Base-by-base conservation (phyloP, 2,329 filamentous ascomycete genomes). In the Colletotrichum filicis region DNA sequence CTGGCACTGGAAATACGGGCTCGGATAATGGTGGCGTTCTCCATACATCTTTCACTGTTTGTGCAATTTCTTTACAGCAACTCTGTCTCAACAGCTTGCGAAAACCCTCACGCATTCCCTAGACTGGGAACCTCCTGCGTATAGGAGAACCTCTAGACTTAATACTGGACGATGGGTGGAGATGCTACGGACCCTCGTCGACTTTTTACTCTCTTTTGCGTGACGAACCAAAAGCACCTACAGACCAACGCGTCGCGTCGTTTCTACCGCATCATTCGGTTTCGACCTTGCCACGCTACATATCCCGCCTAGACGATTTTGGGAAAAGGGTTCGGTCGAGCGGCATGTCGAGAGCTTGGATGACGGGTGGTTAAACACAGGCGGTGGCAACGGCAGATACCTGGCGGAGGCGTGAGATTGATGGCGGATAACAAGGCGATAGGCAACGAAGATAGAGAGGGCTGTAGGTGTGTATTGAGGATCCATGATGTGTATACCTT, bases 141-240 rank as follows among this genome's bases (percentile, higher is more conserved):
- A 84, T 79, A 80, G 82, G 82, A 80, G 61, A 82, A 79, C 75
- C 78, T 77, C 79, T 85, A 85, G 83, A 85, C 82, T 84, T 85
- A 85, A 85, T 85, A 84, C 78, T 79, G 61, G 75, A 75, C 67
- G 71, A 68, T 55, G 68, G 72, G 73, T 74, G 57, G 66, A 67
- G 59, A 75, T 61, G 66, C 80, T 35, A 24, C 55, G 60, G 37
- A 66, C 71, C 71, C 61, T 72, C 42, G 71, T 71, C 62, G 77
- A 79, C 79, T 78, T 79, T 75, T 78, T 77, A 75, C 78, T 79
- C 73, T 71, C 63, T 74, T 74, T 74, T 73, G 58, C 69, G 74
- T 76, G 71, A 76, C 68, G 37, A 59, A 66, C 42, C 57, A 71
- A 67, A 72, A 71, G 58, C 71, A 66, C 35, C 7, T 14, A 69